A percentile compares a stretch with the other conserved stretches of the same genome.
phyloP scores from a whole-genome alignment of 2,329 filamentous ascomycete species.

The Fusarium poae region DNA sequence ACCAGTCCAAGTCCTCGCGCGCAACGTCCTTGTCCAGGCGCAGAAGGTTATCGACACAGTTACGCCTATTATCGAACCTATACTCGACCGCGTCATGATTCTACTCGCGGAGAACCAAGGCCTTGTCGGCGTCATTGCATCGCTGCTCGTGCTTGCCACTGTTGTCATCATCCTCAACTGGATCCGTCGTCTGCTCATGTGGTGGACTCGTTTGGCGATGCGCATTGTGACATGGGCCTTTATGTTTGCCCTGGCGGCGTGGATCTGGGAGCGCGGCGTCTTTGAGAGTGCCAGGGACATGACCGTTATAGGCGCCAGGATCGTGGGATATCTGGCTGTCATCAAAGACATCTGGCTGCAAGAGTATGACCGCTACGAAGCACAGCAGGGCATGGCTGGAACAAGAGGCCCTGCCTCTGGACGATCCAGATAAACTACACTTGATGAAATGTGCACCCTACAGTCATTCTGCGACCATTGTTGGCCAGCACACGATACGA shows the following conservation, averaged over 20 bases:
- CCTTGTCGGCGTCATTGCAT: conserved; percentile 51
- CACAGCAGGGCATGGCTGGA: conserved; percentile 55
- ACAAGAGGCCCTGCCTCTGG: conserved; percentile 37
- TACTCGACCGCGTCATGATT: conserved; percentile 57
- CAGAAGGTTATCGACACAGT: conserved; percentile 51
- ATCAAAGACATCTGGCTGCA: conserved; percentile 67
- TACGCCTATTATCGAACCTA: conserved; percentile 59
- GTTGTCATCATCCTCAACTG: conserved; percentile 77
- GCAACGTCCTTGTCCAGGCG: conserved; percentile 51
- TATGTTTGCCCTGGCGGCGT: conserved; percentile 66
- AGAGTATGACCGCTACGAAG: conserved; percentile 70
- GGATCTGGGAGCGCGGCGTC: conserved; percentile 74
- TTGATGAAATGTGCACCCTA: conserved; percentile 3
- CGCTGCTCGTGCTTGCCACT: conserved; percentile 59
- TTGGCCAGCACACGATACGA: conserved; percentile 7
- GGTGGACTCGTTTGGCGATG: conserved; percentile 78
- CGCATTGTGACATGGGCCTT: conserved; percentile 73
- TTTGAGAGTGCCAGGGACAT: conserved; percentile 73
- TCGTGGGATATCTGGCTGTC: conserved; percentile 62
- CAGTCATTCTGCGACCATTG: conserved; percentile 5
- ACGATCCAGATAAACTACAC: conserved; percentile 25
- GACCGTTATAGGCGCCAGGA: conserved; percentile 57
- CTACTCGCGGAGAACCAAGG: conserved; percentile 54
- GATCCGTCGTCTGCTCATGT: conserved; percentile 78
- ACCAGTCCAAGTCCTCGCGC: conserved; percentile 58